Conservation (phyloP, 1,284 basidiomycete species). For the Sporisorium reilianum region DNA sequence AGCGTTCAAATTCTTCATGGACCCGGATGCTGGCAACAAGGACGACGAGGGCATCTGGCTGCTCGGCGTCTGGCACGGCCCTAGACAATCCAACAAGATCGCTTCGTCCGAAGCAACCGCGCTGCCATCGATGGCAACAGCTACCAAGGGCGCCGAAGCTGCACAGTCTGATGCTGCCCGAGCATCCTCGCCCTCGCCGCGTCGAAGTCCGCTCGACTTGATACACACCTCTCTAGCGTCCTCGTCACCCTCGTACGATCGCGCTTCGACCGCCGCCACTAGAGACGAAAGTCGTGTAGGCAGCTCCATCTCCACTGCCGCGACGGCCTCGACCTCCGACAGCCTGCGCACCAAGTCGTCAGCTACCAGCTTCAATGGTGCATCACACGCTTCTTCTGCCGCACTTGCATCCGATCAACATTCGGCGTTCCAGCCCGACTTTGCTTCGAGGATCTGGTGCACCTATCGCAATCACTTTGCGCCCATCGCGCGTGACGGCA, state of each 20-base stretch:
- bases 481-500: constrained; percentile 65
- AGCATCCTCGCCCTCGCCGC: constrained; percentile 30
- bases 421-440: constrained; percentile 48
- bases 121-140: background rate
- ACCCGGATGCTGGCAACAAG: constrained; percentile 30
- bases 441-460: constrained; percentile 65
- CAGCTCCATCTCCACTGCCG: constrained; percentile 40
- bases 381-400: background rate
- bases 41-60: constrained; percentile 61
- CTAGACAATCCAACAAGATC: constrained; percentile 16
- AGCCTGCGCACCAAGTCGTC: constrained; percentile 42
- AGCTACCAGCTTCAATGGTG: constrained; percentile 29
- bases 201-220: constrained; percentile 17
- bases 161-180: constrained; percentile 4
- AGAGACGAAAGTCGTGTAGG: constrained; percentile 28
- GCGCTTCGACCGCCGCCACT: background rate
- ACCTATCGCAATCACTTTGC: constrained; percentile 66
- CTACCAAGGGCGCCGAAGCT: constrained; percentile 9
- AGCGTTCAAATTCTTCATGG: constrained; percentile 62
- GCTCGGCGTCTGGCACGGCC: constrained; percentile 61
- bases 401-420: constrained; percentile 26
- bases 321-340: constrained; percentile 24
- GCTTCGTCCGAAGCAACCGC: background rate
- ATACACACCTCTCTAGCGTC: constrained; percentile 23
- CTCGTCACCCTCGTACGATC: constrained; percentile 14